Conservation (phyloP, 805 yeast genomes). For the Lipomyces yamadae region DNA sequence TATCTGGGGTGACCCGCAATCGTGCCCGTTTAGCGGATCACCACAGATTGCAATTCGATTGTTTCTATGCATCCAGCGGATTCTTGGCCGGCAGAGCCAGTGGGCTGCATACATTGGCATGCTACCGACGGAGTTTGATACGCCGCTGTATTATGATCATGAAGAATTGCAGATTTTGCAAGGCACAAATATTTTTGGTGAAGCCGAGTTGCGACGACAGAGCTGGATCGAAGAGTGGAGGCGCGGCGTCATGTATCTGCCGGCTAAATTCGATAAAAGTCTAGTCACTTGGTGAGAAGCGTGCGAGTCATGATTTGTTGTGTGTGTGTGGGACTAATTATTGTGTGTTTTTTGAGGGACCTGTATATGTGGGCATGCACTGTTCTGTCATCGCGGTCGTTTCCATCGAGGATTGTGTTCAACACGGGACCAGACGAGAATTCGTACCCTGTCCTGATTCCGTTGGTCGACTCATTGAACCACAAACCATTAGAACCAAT, state of each 20-base stretch:
- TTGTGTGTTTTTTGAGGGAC: conserved; percentile 25
- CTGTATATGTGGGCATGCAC: conserved; percentile 73
- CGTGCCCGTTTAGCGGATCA: conserved; percentile 16
- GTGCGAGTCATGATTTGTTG: neutral
- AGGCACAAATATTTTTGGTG: conserved; percentile 72
- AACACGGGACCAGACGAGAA: conserved; percentile 39
- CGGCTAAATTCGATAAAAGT: conserved; percentile 34
- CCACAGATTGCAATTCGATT: conserved; percentile 29
- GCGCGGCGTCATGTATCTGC: conserved; percentile 20
- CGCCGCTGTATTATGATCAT: conserved; percentile 70
- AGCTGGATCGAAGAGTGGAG: conserved; percentile 67
- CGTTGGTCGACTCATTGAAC: conserved; percentile 78
- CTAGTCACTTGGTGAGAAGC: neutral
- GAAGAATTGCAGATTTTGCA: conserved; percentile 57
- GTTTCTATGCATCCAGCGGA: conserved; percentile 27
- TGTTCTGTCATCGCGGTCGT: conserved; percentile 76
- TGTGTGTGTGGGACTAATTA: neutral
- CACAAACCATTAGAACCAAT: conserved; percentile 68
- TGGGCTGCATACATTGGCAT: conserved; percentile 55
- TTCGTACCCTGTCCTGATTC: conserved; percentile 67
- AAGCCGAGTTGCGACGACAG: conserved; percentile 55
- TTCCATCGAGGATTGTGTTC: conserved; percentile 66
- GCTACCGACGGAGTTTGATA: conserved; percentile 56
- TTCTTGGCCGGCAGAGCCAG: conserved; percentile 38
- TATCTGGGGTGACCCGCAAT: conserved; percentile 11